These are phyloP conservation scores for Kentomonas sorsogonicus DNA, from an alignment of 208 protist genomes.

Conservation along the genomic window DNA sequence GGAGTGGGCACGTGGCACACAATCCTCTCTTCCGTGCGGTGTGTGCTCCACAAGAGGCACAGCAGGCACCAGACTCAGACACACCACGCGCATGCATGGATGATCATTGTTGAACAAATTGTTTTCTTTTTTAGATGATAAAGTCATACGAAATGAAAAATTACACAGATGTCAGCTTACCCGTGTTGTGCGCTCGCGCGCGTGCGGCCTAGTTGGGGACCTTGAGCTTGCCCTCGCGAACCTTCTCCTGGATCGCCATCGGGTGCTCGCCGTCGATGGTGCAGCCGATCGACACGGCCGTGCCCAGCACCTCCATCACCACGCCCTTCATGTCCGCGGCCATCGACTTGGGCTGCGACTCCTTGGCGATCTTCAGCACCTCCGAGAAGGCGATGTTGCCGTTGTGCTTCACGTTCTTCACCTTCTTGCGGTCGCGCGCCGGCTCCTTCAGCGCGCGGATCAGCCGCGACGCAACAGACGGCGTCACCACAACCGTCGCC, in stretches of 20 bases:
- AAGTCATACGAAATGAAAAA: slow-evolving; percentile 30
- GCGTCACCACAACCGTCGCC: slow-evolving; percentile 95
- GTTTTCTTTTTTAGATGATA: slow-evolving; percentile 17
- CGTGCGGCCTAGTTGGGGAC: slow-evolving; percentile 50
- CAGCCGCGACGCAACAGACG: slow-evolving; percentile 95
- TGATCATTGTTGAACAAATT: background rate
- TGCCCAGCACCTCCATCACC: slow-evolving; percentile 99
- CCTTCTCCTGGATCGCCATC: slow-evolving; percentile 90
- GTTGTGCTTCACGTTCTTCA: slow-evolving; percentile 99
- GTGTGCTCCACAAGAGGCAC: background rate
- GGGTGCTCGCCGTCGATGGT: slow-evolving; percentile 95
- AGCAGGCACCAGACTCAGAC: background rate
- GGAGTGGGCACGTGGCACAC: slow-evolving; percentile 1
- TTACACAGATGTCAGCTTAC: too few species aligned
- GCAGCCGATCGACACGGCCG: slow-evolving; percentile 97
- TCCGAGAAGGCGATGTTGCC: slow-evolving; percentile 98
- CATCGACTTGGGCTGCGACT: slow-evolving; percentile 93
- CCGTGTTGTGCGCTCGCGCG: too few species aligned
- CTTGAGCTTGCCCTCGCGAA: slow-evolving; percentile 93
- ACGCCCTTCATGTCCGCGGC: slow-evolving; percentile 92
- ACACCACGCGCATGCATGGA: background rate
- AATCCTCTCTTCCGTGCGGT: too few species aligned
- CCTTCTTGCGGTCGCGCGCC: slow-evolving; percentile 99
- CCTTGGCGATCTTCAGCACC: slow-evolving; percentile 96
- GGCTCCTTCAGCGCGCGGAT: slow-evolving; percentile 99